phyloP scores from a whole-genome alignment of 2,329 filamentous ascomycete species.

The Bipolaris zeicola region DNA sequence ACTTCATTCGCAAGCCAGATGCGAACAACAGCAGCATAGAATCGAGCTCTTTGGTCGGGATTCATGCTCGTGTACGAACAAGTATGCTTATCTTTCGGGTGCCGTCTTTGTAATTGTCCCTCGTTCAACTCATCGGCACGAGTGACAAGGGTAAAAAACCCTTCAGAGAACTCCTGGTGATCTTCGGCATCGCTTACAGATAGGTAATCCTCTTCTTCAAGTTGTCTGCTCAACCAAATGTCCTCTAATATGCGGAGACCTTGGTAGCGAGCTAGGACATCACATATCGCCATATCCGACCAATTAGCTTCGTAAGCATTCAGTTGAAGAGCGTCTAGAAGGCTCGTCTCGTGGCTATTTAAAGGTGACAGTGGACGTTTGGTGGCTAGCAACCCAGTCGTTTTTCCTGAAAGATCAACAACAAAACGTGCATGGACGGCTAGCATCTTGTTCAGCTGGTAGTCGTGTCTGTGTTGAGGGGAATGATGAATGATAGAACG shows the following conservation, averaged over 20 bases:
- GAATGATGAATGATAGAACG: slow-evolving; percentile 25
- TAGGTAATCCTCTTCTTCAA: slow-evolving; percentile 20
- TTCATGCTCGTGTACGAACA: slow-evolving; percentile 18
- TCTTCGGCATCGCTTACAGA: slow-evolving; percentile 14
- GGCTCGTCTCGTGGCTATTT: slow-evolving; percentile 12
- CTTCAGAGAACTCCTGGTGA: slow-evolving; percentile 2
- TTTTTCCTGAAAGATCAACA: slow-evolving; percentile 14
- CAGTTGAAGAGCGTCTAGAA: background rate
- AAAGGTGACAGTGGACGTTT: background rate
- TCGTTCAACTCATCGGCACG: slow-evolving; percentile 13
- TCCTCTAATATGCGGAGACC: slow-evolving; percentile 28
- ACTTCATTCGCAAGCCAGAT: slow-evolving; percentile 36
- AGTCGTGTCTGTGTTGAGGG: slow-evolving; percentile 28
- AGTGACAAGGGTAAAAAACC: slow-evolving; percentile 7
- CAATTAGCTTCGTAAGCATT: slow-evolving; percentile 10
- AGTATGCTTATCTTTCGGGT: slow-evolving; percentile 6
- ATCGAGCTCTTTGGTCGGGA: slow-evolving; percentile 27
- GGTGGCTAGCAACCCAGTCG: slow-evolving; percentile 9
- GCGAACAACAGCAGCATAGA: slow-evolving; percentile 25
- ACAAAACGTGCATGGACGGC: slow-evolving; percentile 27
- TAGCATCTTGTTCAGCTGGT: slow-evolving; percentile 28
- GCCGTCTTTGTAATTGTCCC: background rate
- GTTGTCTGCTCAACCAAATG: slow-evolving; percentile 27
- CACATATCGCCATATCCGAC: slow-evolving; percentile 22
- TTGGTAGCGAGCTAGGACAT: slow-evolving; percentile 34